These are phyloP conservation scores for Camptophora hylomeconis DNA, from an alignment of 2,329 filamentous ascomycete species.

Conservation along the genomic window DNA sequence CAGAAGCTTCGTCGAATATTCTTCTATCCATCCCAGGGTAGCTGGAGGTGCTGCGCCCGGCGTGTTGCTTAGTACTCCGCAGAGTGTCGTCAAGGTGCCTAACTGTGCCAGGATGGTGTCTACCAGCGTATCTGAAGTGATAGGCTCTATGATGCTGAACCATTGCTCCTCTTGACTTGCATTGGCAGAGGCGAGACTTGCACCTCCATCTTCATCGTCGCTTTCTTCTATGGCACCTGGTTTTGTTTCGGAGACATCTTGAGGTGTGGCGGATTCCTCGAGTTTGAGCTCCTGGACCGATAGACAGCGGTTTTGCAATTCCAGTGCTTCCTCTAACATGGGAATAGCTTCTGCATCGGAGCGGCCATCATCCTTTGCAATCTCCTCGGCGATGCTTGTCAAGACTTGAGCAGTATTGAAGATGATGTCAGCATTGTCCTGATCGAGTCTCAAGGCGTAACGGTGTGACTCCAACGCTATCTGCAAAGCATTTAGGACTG, in stretches of 20 bases:
- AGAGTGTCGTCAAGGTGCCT: constrained; percentile 39
- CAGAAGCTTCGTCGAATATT: constrained; percentile 40
- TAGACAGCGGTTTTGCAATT: constrained; percentile 46
- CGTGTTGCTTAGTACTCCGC: constrained; percentile 29
- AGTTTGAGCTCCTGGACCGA: constrained; percentile 38
- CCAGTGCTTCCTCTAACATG: constrained; percentile 46
- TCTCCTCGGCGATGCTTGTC: constrained; percentile 48
- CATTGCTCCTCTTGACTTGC: constrained; percentile 39
- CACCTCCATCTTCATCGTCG: constrained; percentile 22
- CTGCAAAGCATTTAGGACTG: constrained; percentile 41
- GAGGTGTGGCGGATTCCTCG: constrained; percentile 32
- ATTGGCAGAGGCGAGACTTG: constrained; percentile 5
- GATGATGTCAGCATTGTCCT: constrained; percentile 52
- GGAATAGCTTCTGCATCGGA: constrained; percentile 35
- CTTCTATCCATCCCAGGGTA: constrained; percentile 44
- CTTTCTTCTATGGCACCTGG: constrained; percentile 2
- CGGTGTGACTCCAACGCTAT: constrained; percentile 52
- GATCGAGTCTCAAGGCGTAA: constrained; percentile 45
- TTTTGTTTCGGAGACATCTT: constrained; percentile 9
- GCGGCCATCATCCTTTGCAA: constrained; percentile 39
- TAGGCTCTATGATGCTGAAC: constrained; percentile 53
- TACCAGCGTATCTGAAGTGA: constrained; percentile 51
- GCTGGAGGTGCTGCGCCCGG: constrained; percentile 24
- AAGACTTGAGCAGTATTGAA: constrained; percentile 63
- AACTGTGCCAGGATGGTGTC: constrained; percentile 57